Evolutionary conservation across 164 flowering plant species (phyloP).

Genomic region (Cinnamomum chago): DNA sequence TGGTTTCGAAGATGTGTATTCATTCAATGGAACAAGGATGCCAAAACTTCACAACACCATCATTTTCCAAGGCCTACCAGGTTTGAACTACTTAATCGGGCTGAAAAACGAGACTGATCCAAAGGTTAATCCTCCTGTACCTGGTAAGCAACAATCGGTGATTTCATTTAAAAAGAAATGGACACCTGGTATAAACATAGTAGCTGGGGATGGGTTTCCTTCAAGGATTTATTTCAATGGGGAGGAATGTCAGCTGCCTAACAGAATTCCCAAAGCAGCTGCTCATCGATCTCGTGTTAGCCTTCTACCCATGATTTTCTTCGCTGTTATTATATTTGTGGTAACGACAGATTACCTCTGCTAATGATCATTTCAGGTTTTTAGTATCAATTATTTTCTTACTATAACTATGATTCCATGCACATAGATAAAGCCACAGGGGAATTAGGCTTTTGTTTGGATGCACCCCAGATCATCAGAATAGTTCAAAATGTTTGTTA

Average conservation of each 20-base stretch:
- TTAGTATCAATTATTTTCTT: too few relatives aligned
- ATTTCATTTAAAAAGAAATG: slow-evolving; percentile 64
- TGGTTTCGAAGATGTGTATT: slow-evolving; percentile 60
- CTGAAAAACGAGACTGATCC: slow-evolving; percentile 50
- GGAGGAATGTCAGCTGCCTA: slow-evolving; percentile 73
- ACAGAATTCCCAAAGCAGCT: slow-evolving; percentile 26
- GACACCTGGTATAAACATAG: slow-evolving; percentile 34
- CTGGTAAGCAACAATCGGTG: slow-evolving; percentile 84
- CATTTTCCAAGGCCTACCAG: slow-evolving; percentile 63
- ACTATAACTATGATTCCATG: too few relatives aligned
- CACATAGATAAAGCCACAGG: too few relatives aligned
- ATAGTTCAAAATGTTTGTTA: too few relatives aligned
- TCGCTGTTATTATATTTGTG: slow-evolving; percentile 15
- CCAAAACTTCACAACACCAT: slow-evolving; percentile 39
- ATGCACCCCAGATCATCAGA: too few relatives aligned
- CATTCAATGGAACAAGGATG: slow-evolving; percentile 67
- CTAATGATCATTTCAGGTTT: slow-evolving; percentile 5
- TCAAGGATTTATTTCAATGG: slow-evolving; percentile 64
- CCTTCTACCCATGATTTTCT: slow-evolving; percentile 8
- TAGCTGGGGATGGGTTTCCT: slow-evolving; percentile 68
- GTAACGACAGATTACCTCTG: slow-evolving; percentile 15
- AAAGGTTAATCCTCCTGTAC: slow-evolving; percentile 40
- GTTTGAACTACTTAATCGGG: slow-evolving; percentile 56
- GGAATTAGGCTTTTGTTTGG: too few relatives aligned
- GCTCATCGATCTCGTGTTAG: slow-evolving; percentile 14